These are phyloP conservation scores for Domatiomyces globalis DNA, from an alignment of 2,329 filamentous ascomycete genomes.

Conservation along the genomic window DNA sequence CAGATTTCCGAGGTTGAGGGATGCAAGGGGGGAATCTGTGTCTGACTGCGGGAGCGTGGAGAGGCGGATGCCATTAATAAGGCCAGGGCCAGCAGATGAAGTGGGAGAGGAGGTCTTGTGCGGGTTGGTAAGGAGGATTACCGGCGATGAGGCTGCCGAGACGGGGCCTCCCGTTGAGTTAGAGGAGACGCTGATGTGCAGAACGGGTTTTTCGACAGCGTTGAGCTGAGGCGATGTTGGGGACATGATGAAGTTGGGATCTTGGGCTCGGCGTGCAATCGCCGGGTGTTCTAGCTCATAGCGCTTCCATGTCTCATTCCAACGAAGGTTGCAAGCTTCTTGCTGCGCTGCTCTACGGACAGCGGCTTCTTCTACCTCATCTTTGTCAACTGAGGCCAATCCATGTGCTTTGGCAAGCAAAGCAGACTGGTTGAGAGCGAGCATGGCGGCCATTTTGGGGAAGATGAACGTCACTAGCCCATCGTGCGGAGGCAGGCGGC, in stretches of 20 bases:
- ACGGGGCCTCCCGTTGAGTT: slow-evolving; percentile 23
- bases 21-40: slow-evolving; percentile 24
- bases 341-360: slow-evolving; percentile 31
- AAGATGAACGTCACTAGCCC: slow-evolving; percentile 33
- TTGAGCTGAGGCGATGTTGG: slow-evolving; percentile 1
- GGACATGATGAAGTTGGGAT: slow-evolving; percentile 6
- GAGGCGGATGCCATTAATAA: slow-evolving; percentile 9
- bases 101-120: slow-evolving; percentile 18
- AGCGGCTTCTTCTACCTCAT: slow-evolving; percentile 31
- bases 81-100: slow-evolving; percentile 5
- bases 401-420: slow-evolving; percentile 27
- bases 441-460: slow-evolving; percentile 35
- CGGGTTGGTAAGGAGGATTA: slow-evolving; percentile 24
- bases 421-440: slow-evolving; percentile 34
- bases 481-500: slow-evolving; percentile 28
- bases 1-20: slow-evolving; percentile 30
- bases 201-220: slow-evolving; percentile 13
- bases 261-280: slow-evolving; percentile 20
- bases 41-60: slow-evolving; percentile 29
- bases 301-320: slow-evolving; percentile 27
- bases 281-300: slow-evolving; percentile 36
- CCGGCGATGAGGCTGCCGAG: slow-evolving; percentile 26
- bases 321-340: slow-evolving; percentile 33
- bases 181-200: slow-evolving; percentile 30
- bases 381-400: slow-evolving; percentile 27